phyloP scores from a whole-genome alignment of 2,329 filamentous ascomycete genomes.

The Cercospora sesami region DNA sequence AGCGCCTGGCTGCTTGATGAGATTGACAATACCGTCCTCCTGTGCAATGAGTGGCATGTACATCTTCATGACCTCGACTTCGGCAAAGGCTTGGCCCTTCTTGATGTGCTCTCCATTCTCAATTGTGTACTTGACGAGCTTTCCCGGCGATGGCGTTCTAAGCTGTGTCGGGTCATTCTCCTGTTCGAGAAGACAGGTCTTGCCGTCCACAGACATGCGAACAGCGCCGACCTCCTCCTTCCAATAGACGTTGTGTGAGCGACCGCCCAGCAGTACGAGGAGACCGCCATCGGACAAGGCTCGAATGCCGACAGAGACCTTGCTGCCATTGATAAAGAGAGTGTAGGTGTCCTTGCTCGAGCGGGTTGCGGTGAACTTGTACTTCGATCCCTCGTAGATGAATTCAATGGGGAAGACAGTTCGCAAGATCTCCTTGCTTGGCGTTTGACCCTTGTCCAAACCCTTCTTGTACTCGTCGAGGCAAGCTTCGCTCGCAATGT shows the following conservation, averaged over 20 bases:
- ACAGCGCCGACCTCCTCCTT: conserved; percentile 97
- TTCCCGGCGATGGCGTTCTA: conserved; percentile 89
- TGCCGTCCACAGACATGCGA: conserved; percentile 92
- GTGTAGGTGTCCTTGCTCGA: conserved; percentile 93
- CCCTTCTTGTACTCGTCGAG: conserved; percentile 83
- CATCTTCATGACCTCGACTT: conserved; percentile 99
- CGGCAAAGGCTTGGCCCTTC: conserved; percentile 89
- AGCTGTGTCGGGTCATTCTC: conserved; percentile 99
- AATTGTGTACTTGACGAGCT: conserved; percentile 96
- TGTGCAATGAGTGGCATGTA: conserved; percentile 97
- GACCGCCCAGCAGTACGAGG: conserved; percentile 83
- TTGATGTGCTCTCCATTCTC: conserved; percentile 92
- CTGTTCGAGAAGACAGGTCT: conserved; percentile 96
- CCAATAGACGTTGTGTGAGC: conserved; percentile 99
- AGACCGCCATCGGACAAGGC: conserved; percentile 92
- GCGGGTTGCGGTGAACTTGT: conserved; percentile 96
- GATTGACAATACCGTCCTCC: conserved; percentile 93
- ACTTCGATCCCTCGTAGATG: conserved; percentile 94
- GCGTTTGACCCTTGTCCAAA: conserved; percentile 95
- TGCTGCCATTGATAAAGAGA: conserved; percentile 98
- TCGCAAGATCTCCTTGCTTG: conserved; percentile 93
- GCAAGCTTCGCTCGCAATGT: conserved; percentile 88
- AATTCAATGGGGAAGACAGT: conserved; percentile 98
- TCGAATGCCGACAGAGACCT: conserved; percentile 88
- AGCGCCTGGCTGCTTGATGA: conserved; percentile 99